phyloP scores from a whole-genome alignment of 179 eudicot species.

The Amaranthus tricolor region DNA sequence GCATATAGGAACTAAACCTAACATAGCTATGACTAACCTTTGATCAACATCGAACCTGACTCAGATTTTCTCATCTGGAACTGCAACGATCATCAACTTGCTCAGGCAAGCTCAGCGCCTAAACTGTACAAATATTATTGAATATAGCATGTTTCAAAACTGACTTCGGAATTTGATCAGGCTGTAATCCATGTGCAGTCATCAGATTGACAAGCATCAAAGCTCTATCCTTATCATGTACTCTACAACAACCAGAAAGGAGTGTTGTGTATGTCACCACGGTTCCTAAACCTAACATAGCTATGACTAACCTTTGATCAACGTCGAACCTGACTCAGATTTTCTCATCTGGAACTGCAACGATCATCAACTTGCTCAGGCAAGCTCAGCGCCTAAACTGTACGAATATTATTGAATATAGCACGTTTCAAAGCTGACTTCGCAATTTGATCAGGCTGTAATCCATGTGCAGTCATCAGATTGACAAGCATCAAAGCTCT shows the following conservation, averaged over 20 bases:
- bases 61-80: background rate
- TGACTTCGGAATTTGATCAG: slow-evolving; percentile 32
- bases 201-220: slow-evolving; percentile 40
- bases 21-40: slow-evolving; percentile 1
- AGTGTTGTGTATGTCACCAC: slow-evolving; percentile 61
- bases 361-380: too few species aligned
- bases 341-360: too few species aligned
- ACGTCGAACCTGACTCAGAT: too few species aligned
- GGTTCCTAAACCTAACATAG: too few species aligned
- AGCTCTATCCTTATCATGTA: slow-evolving; percentile 40
- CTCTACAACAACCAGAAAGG: slow-evolving; percentile 40
- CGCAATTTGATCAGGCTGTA: slow-evolving; percentile 38
- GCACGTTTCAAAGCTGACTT: slow-evolving; percentile 32
- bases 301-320: too few species aligned
- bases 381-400: slow-evolving; percentile 13
- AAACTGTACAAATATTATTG: slow-evolving; percentile 36
- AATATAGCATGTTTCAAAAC: slow-evolving; percentile 35
- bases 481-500: slow-evolving; percentile 41
- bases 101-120: background rate
- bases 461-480: slow-evolving; percentile 39
- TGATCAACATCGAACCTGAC: background rate
- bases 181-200: slow-evolving; percentile 37
- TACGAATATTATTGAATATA: slow-evolving; percentile 37
- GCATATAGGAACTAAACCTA: background rate
- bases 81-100: slow-evolving; percentile 2